A percentile compares a stretch with the other conserved stretches of the same genome.
Conservation (phyloP, 306 rosid species). For the Quercus wislizeni region DNA sequence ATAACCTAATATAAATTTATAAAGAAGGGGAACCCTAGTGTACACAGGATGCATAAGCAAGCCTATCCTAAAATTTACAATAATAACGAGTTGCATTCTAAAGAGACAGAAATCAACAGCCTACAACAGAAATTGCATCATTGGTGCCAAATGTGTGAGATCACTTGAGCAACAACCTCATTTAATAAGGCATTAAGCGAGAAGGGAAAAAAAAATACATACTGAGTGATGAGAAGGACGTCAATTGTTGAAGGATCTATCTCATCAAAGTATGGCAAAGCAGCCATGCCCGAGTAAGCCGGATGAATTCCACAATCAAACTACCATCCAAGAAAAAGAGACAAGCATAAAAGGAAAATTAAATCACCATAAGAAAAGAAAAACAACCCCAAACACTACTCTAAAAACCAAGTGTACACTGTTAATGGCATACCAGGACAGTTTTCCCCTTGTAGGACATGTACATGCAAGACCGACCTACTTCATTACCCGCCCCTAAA, state of each 20-base stretch:
- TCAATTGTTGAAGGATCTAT: slow-evolving; percentile 89
- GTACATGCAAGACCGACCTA: slow-evolving; percentile 89
- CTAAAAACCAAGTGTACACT: background rate
- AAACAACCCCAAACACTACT: background rate
- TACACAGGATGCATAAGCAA: too few species aligned
- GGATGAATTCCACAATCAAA: slow-evolving; percentile 98
- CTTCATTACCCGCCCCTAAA: slow-evolving; percentile 92
- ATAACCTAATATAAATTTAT: too few species aligned
- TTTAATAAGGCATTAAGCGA: too few species aligned
- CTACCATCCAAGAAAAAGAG: slow-evolving; percentile 23
- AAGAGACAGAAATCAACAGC: too few species aligned
- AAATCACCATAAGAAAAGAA: background rate
- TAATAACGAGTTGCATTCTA: too few species aligned
- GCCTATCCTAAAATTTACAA: too few species aligned
- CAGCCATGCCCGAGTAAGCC: slow-evolving; percentile 91
- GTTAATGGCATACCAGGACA: slow-evolving; percentile 36
- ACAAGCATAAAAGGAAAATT: background rate
- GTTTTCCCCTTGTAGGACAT: slow-evolving; percentile 78
- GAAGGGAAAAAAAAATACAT: slow-evolving; percentile 9
- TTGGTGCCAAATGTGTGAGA: too few species aligned
- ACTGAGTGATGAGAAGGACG: slow-evolving; percentile 90
- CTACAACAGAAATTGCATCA: too few species aligned
- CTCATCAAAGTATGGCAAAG: slow-evolving; percentile 92
- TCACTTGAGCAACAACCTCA: too few species aligned
- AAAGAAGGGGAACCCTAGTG: too few species aligned